Percentiles rank a stretch among this genome's conserved stretches.
These are phyloP conservation scores for Ascoidea tarda DNA, from an alignment of 805 yeast genomes.

Conservation along the genomic window DNA sequence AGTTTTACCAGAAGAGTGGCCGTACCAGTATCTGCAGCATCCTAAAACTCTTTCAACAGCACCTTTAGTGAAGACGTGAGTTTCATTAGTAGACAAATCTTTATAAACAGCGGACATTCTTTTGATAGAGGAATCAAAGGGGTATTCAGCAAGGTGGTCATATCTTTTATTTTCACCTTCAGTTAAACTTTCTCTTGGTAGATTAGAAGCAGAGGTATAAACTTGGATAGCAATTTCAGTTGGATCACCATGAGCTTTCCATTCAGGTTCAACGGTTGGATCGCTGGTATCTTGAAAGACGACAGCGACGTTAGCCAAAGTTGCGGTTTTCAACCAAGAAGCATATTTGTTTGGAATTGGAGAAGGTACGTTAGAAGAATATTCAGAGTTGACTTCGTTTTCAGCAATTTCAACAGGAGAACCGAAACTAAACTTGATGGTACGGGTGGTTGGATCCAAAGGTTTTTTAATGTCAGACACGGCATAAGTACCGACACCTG, in stretches of 20 bases:
- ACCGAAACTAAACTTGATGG: conserved; percentile 19
- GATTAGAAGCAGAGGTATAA: conserved; percentile 44
- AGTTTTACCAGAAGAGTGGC: conserved; percentile 12
- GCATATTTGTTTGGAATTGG: conserved; percentile 18
- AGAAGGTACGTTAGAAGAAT: conserved; percentile 5
- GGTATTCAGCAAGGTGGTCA: conserved; percentile 47
- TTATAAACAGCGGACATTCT: conserved; percentile 55
- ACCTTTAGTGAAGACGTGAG: conserved; percentile 45
- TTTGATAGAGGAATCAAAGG: conserved; percentile 63
- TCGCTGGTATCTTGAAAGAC: conserved; percentile 34
- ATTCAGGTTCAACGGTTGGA: conserved; percentile 27
- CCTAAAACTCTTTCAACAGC: conserved; percentile 59
- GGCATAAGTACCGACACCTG: conserved; percentile 41
- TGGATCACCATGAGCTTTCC: conserved; percentile 84
- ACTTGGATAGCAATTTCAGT: conserved; percentile 85
- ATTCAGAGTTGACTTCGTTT: conserved; percentile 16
- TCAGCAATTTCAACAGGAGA: conserved; percentile 24
- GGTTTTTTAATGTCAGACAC: conserved; percentile 46
- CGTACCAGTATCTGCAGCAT: conserved; percentile 41
- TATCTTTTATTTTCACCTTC: conserved; percentile 20
- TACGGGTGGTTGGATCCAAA: conserved; percentile 49
- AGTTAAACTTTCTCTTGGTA: conserved; percentile 29
- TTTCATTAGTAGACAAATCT: conserved; percentile 15
- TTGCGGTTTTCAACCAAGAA: conserved; percentile 49
- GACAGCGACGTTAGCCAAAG: conserved; percentile 69